Conservation (phyloP, 306 rosid genomes). For the Sesbania bispinosa region DNA sequence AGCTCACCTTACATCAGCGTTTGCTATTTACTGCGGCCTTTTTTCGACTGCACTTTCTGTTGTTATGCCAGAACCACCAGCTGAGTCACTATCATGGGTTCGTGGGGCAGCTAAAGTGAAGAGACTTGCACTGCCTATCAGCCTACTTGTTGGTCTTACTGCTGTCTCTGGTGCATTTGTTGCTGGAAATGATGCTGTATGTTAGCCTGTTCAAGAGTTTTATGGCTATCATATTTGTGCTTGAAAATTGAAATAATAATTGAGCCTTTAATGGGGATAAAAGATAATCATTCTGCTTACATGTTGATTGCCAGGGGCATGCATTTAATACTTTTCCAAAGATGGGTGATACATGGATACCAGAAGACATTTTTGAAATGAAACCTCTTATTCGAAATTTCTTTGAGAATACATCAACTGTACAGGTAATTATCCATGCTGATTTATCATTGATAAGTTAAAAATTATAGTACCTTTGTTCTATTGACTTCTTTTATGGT, state of each 20-base stretch:
- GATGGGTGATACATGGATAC: conserved; percentile 90
- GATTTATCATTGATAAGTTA: not conserved
- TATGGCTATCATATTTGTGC: conserved; percentile 1
- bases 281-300: conserved; percentile 13
- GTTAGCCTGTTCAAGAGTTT: conserved; percentile 24
- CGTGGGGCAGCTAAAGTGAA: conserved; percentile 84
- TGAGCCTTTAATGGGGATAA: not conserved
- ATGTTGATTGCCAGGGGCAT: conserved; percentile 57
- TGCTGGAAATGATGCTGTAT: conserved; percentile 92
- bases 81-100: conserved; percentile 75
- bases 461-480: conserved; percentile 8
- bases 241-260: not conserved
- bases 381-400: conserved; percentile 81
- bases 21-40: conserved; percentile 83
- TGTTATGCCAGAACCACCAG: conserved; percentile 93
- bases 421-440: conserved; percentile 50
- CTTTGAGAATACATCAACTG: conserved; percentile 83
- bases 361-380: conserved; percentile 64
- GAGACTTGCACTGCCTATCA: conserved; percentile 67
- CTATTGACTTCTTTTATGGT: not conserved
- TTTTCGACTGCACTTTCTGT: conserved; percentile 87
- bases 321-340: conserved; percentile 85
- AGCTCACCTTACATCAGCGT: conserved; percentile 97
- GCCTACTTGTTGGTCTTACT: conserved; percentile 79
- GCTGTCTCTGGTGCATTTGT: conserved; percentile 94